These are phyloP conservation scores for Pleurotus ostreatus DNA, from an alignment of 768 basidiomycete genomes.

Conservation along the genomic window DNA sequence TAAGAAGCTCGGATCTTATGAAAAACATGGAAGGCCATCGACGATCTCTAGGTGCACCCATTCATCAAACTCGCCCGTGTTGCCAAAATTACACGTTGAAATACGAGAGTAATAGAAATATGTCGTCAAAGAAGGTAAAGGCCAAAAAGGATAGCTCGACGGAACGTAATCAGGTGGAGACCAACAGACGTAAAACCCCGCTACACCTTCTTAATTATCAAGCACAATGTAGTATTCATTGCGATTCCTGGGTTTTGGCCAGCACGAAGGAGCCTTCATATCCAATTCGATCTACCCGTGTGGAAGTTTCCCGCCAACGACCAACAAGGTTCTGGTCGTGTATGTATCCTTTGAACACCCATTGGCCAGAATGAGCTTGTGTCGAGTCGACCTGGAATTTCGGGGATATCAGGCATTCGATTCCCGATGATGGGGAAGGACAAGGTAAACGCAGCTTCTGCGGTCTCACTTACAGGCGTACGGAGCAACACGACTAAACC, in stretches of 20 bases:
- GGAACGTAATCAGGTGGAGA: not conserved
- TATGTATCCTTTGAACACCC: slow-evolving; percentile 51
- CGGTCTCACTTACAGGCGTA: slow-evolving; percentile 32
- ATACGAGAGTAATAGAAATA: not conserved
- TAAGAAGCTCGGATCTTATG: not conserved
- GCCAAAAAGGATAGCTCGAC: not conserved
- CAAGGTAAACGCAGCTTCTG: not conserved
- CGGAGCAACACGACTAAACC: slow-evolving; percentile 44
- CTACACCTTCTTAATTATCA: too few species aligned
- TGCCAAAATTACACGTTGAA: not conserved
- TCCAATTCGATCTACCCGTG: slow-evolving; percentile 33
- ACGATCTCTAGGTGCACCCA: not conserved
- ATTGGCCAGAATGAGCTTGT: slow-evolving; percentile 31
- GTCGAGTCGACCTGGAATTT: slow-evolving; percentile 27
- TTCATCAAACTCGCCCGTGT: not conserved
- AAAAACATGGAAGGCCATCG: not conserved
- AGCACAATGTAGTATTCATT: not conserved
- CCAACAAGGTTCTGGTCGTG: slow-evolving; percentile 48
- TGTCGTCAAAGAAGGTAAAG: not conserved
- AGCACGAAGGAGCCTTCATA: slow-evolving; percentile 47
- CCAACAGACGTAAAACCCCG: not conserved
- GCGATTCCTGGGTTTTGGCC: slow-evolving; percentile 20
- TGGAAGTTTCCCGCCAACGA: slow-evolving; percentile 50
- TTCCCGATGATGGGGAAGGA: slow-evolving; percentile 1
- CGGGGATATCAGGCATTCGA: not conserved